Evolutionary conservation across 2,329 filamentous ascomycete genomes (phyloP), one percentile per base, ranked within the genome.

Genomic region (Alternaria hordeiaustralica): DNA sequence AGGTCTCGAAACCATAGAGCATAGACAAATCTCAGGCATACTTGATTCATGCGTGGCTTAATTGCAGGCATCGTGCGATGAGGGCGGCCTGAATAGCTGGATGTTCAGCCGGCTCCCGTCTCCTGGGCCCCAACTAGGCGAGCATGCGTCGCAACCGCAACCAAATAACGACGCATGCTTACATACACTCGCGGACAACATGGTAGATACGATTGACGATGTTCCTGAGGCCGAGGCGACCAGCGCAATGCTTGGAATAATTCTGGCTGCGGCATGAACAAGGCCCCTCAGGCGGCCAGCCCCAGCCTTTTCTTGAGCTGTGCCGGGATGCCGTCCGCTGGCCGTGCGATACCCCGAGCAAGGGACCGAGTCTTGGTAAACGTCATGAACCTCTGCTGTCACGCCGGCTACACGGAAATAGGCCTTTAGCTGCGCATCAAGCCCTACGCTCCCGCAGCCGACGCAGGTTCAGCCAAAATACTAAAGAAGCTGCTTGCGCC

Each of bases 1-100:
- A 26, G 28, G n/a, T 12, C 46, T 62, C 47, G 23, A 62, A 44
- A 58, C 53, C 25, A 62, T 62, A 62, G 55, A 62, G 55, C 13
- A 53, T 59, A 58, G 55, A 58, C 43, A 18, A 57, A 62, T 26
- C 49, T 23, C 55, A 58, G 23, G 45, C 55, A 41, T 30, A 47
- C 30, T 51, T 58, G 41, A 33, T 25, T 18, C 45, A 51, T 49
- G 56, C 46, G 13, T 43, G 49, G 49, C 20, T 53, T 53, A n/a
- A 23, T 53, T 53, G 20, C 33, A 41, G 28, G 28, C 21, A 36
- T 36, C 18, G 28, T 36, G 28, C 49, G 18, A 9, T 33, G 28
- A 51, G 18, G 46, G 33, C 47, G 55, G 43, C 26, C 55, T 41
- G 20, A 33, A 15, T n/a, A 36, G 28, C 28, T 41, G 28, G 49